Conservation (phyloP, 75 land plant genomes). For the Picea sitchensis region DNA sequence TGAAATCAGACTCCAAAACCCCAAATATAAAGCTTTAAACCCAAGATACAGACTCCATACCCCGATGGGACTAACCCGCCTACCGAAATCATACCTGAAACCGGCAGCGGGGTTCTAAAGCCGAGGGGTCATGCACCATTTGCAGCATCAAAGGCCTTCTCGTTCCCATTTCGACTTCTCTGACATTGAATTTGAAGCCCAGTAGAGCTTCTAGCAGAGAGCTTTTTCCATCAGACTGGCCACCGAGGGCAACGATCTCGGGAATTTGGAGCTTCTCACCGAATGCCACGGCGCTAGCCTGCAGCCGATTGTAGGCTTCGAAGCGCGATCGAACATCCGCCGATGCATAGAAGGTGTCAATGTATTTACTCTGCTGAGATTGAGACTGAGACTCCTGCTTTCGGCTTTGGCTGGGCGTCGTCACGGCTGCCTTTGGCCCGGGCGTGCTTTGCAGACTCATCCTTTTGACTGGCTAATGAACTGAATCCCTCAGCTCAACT, state of each 20-base stretch:
- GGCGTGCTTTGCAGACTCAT: no score
- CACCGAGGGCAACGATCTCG: slow-evolving; percentile 92
- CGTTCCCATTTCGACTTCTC: slow-evolving; percentile 99
- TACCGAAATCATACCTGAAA: slow-evolving; percentile 54
- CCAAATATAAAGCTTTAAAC: no score
- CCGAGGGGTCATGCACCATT: slow-evolving; percentile 90
- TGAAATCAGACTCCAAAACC: no score
- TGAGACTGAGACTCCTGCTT: no score
- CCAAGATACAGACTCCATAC: no score
- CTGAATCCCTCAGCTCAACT: no score
- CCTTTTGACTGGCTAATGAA: no score
- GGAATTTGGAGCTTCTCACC: slow-evolving; percentile 96
- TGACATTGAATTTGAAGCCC: slow-evolving; percentile 90
- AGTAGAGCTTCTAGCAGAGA: slow-evolving; percentile 92
- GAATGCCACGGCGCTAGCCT: slow-evolving; percentile 90
- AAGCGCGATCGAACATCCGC: slow-evolving; percentile 43
- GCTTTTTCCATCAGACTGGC: slow-evolving; percentile 98
- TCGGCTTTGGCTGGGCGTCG: no score
- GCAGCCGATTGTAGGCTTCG: slow-evolving; percentile 96
- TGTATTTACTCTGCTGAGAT: no score
- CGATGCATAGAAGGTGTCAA: not conserved
- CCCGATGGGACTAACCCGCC: not conserved
- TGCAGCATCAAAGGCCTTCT: slow-evolving; percentile 90
- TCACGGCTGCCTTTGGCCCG: no score
- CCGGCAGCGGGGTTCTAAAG: slow-evolving; percentile 87